These are phyloP conservation scores for Neurospora sp. DNA, from an alignment of 495 filamentous ascomycete species.

Conservation along the genomic window DNA sequence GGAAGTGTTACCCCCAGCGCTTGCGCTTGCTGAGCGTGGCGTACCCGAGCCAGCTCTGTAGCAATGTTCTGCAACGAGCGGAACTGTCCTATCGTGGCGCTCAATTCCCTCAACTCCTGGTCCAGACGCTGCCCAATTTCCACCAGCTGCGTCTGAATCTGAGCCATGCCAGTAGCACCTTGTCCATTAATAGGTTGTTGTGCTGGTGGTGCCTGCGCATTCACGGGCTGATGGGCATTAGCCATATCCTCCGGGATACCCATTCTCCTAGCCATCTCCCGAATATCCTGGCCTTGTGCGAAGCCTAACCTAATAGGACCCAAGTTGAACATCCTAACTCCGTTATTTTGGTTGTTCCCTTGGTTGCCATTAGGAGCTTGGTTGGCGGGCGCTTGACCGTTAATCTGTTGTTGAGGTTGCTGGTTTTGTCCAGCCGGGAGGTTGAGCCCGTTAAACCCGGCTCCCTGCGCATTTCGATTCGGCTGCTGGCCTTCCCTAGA, in stretches of 20 bases:
- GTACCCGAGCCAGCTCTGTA: slow-evolving; percentile 41
- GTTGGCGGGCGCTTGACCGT: slow-evolving; percentile 20
- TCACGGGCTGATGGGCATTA: slow-evolving; percentile 1
- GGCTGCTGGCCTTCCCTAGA: slow-evolving; percentile 28
- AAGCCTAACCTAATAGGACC: slow-evolving; percentile 50
- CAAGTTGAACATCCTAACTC: slow-evolving; percentile 48
- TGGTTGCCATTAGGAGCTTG: slow-evolving; percentile 13
- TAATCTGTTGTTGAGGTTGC: slow-evolving; percentile 15
- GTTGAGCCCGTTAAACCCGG: slow-evolving; percentile 20
- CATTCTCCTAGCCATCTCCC: slow-evolving; percentile 34
- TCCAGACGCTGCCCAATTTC: slow-evolving; percentile 57
- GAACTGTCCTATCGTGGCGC: slow-evolving; percentile 46
- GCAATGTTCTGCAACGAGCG: slow-evolving; percentile 39
- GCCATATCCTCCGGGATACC: slow-evolving; percentile 18
- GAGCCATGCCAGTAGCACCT: slow-evolving; percentile 11
- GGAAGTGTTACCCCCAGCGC: slow-evolving; percentile 12
- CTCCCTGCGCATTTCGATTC: slow-evolving; percentile 18
- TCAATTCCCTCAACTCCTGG: slow-evolving; percentile 44
- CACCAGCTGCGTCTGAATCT: slow-evolving; percentile 46
- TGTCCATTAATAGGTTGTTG: slow-evolving; percentile 1
- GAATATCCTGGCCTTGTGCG: slow-evolving; percentile 41
- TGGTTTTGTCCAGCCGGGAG: slow-evolving; percentile 22
- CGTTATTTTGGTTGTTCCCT: slow-evolving; percentile 17
- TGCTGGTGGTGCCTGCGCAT: not conserved
- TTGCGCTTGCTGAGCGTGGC: slow-evolving; percentile 16